Evolutionary conservation across 345 rosid genomes (phyloP), one percentile per base, ranked within the genome.

Genomic region (Populus euphratica): DNA sequence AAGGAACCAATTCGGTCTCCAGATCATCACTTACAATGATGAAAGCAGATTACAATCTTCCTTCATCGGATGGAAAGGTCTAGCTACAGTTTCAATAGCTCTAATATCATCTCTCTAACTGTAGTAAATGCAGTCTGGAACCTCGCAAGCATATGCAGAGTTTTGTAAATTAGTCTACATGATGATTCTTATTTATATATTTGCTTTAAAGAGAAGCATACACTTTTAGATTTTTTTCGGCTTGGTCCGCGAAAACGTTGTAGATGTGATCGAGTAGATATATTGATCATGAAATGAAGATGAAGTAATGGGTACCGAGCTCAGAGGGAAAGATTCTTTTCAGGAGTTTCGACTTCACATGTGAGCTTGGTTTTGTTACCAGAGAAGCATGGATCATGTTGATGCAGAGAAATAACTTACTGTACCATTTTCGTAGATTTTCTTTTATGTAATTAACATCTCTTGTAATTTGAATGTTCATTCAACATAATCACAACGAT

Each of bases 1-100:
- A 84, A 81, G 97, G 98, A 67, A 95, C 99, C 64, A 92, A 95
- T 78, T 88, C 91, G 12, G 68, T 91, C 44, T 73, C 82, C 44
- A 83, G 76, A 70, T 90, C 91, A 0, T 82, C 88, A 73, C 81
- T 91, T 2, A 69, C 85, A 13, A 77, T 85, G 27, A 59, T 80
- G 27, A 83, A 80, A 78, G 64, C 81, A 0, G 81, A 86, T 78
- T 81, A 72, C 56, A 69, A 12, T n/a, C 86, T 31, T 39, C 85
- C 87, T 79, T 83, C 92, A 0, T 83, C 85, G 1, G 86, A 86
- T 49, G 93, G 92, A 43, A 91, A 90, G 75, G 88, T 85, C 63
- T 94, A 89, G 85, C 49, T 77, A 62, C 68, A 14, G 67, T 47
- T 75, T 71, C 66, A 78, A 29, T 62, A 77, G 67, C 52, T 73